Evolutionary conservation across 805 yeast genomes (phyloP).

Genomic region (Tetrapisispora pingtungensis): DNA sequence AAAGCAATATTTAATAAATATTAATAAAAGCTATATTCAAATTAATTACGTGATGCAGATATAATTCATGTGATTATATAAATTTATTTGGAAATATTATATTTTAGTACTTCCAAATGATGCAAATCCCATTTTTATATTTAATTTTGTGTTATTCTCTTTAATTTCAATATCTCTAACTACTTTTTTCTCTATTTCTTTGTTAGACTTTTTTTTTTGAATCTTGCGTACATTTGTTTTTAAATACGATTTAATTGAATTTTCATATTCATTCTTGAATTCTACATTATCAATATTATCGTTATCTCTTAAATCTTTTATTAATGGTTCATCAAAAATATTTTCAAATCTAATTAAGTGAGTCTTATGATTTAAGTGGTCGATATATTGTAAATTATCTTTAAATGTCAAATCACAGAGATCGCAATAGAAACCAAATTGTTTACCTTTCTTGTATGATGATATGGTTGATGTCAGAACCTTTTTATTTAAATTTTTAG

Average conservation of each 20-base stretch:
- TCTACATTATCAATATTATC: constrained; percentile 40
- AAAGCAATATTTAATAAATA: background rate
- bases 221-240: constrained; percentile 25
- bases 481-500: constrained; percentile 27
- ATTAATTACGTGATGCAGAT: too few species aligned
- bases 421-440: constrained; percentile 81
- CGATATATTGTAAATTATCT: constrained; percentile 71
- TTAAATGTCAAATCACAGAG: constrained; percentile 70
- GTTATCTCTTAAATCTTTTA: constrained; percentile 25
- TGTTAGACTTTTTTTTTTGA: constrained; percentile 27
- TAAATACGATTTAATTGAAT: constrained; percentile 28
- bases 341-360: constrained; percentile 41
- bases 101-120: constrained; percentile 43
- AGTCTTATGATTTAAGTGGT: constrained; percentile 70
- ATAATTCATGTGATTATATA: background rate
- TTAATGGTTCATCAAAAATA: constrained; percentile 25
- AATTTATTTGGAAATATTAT: background rate
- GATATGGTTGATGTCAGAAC: constrained; percentile 25
- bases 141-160: constrained; percentile 10
- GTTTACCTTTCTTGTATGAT: constrained; percentile 37
- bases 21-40: background rate
- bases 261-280: constrained; percentile 34
- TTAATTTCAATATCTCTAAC: constrained; percentile 15
- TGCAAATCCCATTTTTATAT: constrained; percentile 45
- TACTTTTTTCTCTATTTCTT: constrained; percentile 14